Evolutionary conservation across 2,329 filamentous ascomycete species (phyloP).

Genomic region (Exophiala viscosa): DNA sequence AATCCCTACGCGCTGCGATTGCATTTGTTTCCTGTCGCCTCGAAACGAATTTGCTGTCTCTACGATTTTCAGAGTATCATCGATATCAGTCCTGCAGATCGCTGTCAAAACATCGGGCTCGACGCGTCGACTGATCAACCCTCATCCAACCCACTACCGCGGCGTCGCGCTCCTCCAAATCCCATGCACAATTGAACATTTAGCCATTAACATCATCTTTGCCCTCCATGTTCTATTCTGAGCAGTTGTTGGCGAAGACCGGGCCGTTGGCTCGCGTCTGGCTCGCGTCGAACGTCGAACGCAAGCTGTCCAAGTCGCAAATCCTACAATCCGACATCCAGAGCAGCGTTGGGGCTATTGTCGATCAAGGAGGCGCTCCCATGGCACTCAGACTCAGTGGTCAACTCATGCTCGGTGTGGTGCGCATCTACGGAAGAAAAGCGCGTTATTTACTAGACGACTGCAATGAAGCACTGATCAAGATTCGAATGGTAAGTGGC

Average conservation of each 20-base stretch:
- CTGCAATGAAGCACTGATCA: slow-evolving; percentile 94
- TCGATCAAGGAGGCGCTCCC: slow-evolving; percentile 85
- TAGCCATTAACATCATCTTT: background rate
- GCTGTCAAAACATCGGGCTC: background rate
- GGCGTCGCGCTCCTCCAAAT: background rate
- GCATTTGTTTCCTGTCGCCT: background rate
- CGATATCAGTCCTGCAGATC: background rate
- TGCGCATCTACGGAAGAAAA: slow-evolving; percentile 96
- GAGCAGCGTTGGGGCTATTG: slow-evolving; percentile 91
- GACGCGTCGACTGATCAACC: slow-evolving; percentile 16
- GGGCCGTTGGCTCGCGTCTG: slow-evolving; percentile 96
- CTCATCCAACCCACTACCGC: background rate
- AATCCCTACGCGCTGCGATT: background rate
- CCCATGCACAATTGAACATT: slow-evolving; percentile 8
- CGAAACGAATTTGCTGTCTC: background rate
- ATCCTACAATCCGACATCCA: slow-evolving; percentile 92
- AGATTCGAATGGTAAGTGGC: slow-evolving; percentile 86
- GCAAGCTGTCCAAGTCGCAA: slow-evolving; percentile 95
- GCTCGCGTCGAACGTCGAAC: slow-evolving; percentile 96
- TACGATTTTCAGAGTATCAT: background rate
- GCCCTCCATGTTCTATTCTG: slow-evolving; percentile 86
- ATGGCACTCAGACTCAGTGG: slow-evolving; percentile 92
- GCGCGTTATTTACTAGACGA: slow-evolving; percentile 94
- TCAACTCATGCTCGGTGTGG: slow-evolving; percentile 89
- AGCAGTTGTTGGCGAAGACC: slow-evolving; percentile 91